Evolutionary conservation across 208 protist species (phyloP), one percentile per base, ranked within the genome.

Genomic region (Novymonas esmeraldas): DNA sequence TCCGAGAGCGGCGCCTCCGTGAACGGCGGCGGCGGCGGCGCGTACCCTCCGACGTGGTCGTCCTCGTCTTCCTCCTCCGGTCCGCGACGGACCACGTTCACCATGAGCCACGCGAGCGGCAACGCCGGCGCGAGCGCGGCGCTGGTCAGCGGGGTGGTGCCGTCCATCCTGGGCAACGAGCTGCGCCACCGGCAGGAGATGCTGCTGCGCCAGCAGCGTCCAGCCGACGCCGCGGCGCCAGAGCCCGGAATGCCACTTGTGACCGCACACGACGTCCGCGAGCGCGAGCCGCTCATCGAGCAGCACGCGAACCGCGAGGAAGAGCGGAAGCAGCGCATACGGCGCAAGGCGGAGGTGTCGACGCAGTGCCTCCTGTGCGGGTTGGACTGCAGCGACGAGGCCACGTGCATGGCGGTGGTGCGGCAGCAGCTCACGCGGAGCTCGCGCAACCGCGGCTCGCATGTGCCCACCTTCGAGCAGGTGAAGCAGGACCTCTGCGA

Each of bases 301-400:
- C 81, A 90, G 64, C 72, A 93, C 58, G 75, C 74, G 2, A 73
- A 83, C 68, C 70, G 64, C 36, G 85, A 92, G 64, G 70, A 87
- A 46, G 49, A 81, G 41, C 75, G 73, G n/a, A 89, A 91, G 75
- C 64, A 85, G 54, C 83, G 86, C 24, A 90, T 95, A 52, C 83
- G 85, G 10, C 75, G 77, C 36, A 62, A 78, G 11, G 78, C 70
- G 20, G 78, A 87, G 55, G 77, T 91, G 18, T 84, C 70, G 46
- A 79, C 81, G 48, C 64, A 38, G 29, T 95, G 89, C 70, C 74
- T 92, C 38, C 71, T 95, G 33, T 95, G 89, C 56, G 82, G 77
- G 0, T 67, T 95, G n/a, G 77, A 95, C 58, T 83, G 83, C 70
- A 73, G 72, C 29, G 72, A 77, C 38, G 79, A 76, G 64, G 64